Base-by-base conservation (phyloP, 75 land plant species). In the Picea glauca region DNA sequence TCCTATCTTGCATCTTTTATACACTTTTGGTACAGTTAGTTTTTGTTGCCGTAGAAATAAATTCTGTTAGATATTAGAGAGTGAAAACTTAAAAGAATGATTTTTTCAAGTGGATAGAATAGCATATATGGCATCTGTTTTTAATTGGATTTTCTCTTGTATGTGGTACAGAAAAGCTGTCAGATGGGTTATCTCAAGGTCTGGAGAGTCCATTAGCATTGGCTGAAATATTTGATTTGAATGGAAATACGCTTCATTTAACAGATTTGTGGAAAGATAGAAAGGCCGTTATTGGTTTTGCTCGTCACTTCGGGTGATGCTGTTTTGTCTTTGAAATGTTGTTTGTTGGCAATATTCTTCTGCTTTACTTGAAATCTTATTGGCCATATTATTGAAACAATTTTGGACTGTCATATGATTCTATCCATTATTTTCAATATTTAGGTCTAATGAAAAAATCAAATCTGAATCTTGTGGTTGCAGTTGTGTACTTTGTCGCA, bases 401-500 rank as follows among this genome's bases (percentile, higher is more conserved):
- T 62, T 58, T 1, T 46, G 2, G 30, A 60, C 21, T 76, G 1
- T 0, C 31, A 61, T 31, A 30, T 23, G 17, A 50, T 18, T 31
- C 59, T 31, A 23, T 58, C 23, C 5, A 32, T 35, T 7, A 5
- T 31, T 58, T 76, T 58, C 15, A 13, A 60, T 58, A 23, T 14
- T 14, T 31, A 20, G 13, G 31, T 80, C 46, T 43, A 76, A 75
- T 6, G 13, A 35, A 9, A 35, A 7, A 50, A 35, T 35, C n/a
- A 17, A 26, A 35, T 77, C 66, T 33, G 43, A 38, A 30, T 33
- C 72, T n/a, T n/a, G 62, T 56, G 4, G 18, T 66, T 85, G 70
- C 85, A 93, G 95, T 14, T 93, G 95, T 84, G 95, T 93, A 21
- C 78, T 93, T 21, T 93, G 95, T 81, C 89, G 92, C 38, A 93